These are phyloP conservation scores for Lyophyllum semitale DNA, from an alignment of 768 basidiomycete species.

Conservation along the genomic window DNA sequence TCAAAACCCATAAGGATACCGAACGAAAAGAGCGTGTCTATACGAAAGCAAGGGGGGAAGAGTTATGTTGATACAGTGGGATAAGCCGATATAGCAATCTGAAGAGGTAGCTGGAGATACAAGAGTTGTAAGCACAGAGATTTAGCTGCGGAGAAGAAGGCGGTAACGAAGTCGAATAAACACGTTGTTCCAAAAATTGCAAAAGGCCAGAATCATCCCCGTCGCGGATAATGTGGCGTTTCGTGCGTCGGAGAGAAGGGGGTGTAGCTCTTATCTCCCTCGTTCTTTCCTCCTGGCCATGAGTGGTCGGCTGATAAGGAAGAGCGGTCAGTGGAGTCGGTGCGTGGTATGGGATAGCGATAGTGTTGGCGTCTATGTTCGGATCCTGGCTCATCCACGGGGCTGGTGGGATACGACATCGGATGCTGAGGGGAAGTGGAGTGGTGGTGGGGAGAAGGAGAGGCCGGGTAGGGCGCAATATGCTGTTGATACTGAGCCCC, in stretches of 20 bases:
- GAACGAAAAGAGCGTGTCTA: slow-evolving; percentile 13
- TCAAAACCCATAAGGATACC: not conserved
- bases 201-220: slow-evolving; percentile 8
- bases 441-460: slow-evolving; percentile 34
- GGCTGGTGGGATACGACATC: slow-evolving; percentile 33
- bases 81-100: slow-evolving; percentile 1
- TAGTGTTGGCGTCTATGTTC: slow-evolving; percentile 34
- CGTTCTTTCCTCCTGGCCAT: slow-evolving; percentile 28
- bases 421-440: slow-evolving; percentile 35
- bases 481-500: slow-evolving; percentile 30
- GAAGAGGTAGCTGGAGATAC: not conserved
- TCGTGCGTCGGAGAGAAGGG: slow-evolving; percentile 23
- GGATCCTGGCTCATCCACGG: slow-evolving; percentile 31
- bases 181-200: not conserved
- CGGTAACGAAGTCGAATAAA: not conserved
- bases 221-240: slow-evolving; percentile 24
- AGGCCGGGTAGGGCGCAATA: slow-evolving; percentile 33
- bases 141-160: not conserved
- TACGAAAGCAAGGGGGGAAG: slow-evolving; percentile 10
- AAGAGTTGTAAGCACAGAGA: not conserved
- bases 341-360: slow-evolving; percentile 34
- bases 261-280: slow-evolving; percentile 27
- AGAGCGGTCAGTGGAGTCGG: slow-evolving; percentile 14
- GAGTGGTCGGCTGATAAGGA: slow-evolving; percentile 9
- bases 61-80: slow-evolving; percentile 17